phyloP scores from a whole-genome alignment of 306 rosid species.

The Albizia julibrissin region DNA sequence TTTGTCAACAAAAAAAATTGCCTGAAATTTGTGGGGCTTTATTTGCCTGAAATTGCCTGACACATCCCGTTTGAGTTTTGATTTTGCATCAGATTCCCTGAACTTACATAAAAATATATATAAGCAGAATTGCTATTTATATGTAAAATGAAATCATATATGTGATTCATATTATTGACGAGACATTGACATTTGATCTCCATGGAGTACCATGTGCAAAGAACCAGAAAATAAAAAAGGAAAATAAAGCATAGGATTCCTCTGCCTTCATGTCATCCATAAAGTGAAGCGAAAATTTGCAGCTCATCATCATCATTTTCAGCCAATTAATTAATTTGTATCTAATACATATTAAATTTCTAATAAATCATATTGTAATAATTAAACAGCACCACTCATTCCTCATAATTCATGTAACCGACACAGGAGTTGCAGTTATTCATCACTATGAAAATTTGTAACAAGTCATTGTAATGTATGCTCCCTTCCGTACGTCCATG shows the following conservation, averaged over 20 bases:
- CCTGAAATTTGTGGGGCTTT: neutral
- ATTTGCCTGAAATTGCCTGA: neutral
- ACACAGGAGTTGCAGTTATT: too few relatives aligned
- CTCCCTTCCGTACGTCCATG: too few relatives aligned
- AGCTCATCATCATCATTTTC: neutral
- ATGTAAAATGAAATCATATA: neutral
- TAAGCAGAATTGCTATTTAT: neutral
- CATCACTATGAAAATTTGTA: too few relatives aligned
- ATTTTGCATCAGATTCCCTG: neutral
- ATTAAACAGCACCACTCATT: too few relatives aligned
- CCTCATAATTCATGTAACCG: too few relatives aligned
- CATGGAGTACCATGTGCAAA: neutral
- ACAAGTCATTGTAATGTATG: too few relatives aligned
- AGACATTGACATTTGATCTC: neutral
- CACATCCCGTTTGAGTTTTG: neutral
- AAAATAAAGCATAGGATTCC: conserved; percentile 14
- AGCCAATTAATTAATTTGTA: too few relatives aligned
- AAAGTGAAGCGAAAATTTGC: neutral
- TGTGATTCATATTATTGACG: neutral
- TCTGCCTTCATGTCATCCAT: neutral
- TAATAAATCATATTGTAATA: too few relatives aligned
- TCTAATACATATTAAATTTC: neutral
- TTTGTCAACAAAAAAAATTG: too few relatives aligned
- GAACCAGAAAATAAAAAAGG: neutral
- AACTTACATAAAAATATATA: neutral